These are phyloP conservation scores for Plasmopara muralis DNA, from an alignment of 352 stramenopile species.

Conservation along the genomic window DNA sequence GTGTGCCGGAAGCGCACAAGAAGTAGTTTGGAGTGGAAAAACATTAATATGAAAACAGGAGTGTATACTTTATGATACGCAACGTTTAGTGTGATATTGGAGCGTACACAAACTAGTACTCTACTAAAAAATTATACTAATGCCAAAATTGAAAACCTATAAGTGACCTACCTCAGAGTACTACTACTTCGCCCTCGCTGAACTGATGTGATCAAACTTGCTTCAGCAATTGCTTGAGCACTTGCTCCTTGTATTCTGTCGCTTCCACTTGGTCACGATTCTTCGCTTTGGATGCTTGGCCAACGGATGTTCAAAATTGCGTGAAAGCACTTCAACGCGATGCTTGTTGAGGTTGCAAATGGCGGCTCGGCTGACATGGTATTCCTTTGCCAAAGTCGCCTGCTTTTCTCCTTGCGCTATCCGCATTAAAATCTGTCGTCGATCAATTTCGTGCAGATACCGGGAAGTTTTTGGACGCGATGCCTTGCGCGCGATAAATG, in stretches of 20 bases:
- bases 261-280: background rate
- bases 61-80: no score
- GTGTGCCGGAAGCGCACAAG: constrained; percentile 65
- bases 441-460: constrained; percentile 65
- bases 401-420: constrained; percentile 60
- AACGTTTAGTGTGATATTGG: no score
- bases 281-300: constrained; percentile 53
- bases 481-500: background rate
- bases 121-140: no score
- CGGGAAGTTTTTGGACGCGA: constrained; percentile 36
- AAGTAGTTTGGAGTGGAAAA: constrained; percentile 13
- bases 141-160: no score
- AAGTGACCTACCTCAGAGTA: no score
- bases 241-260: no score
- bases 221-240: no score
- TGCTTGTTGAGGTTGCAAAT: constrained; percentile 73
- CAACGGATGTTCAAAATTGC: constrained; percentile 44
- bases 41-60: background rate
- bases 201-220: no score
- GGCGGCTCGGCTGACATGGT: constrained; percentile 54
- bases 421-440: constrained; percentile 47
- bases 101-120: no score
- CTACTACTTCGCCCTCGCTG: no score
- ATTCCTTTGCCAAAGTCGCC: constrained; percentile 55
- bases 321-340: constrained; percentile 40